Conservation (phyloP, 1,284 basidiomycete species). For the Austroboletus olivaceoglutinosus region DNA sequence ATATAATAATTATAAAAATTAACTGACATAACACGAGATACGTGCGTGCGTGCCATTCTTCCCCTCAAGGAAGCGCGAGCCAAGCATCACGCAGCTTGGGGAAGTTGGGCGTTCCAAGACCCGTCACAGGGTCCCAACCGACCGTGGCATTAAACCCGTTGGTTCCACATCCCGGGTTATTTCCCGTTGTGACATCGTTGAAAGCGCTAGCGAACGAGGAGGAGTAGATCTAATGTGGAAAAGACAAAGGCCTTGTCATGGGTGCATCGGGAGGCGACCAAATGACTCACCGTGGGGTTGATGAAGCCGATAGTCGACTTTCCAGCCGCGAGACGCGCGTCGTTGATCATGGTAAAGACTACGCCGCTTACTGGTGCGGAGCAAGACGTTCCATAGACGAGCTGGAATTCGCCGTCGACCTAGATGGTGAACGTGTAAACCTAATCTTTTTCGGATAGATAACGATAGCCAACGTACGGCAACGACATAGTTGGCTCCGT, state of each 20-base stretch:
- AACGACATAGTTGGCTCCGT: constrained; percentile 44
- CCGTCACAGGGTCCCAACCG: constrained; percentile 44
- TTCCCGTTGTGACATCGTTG: constrained; percentile 43
- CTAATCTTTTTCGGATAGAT: neutral
- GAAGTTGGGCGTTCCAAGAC: constrained; percentile 35
- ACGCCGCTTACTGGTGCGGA: constrained; percentile 40
- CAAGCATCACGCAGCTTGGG: constrained; percentile 20
- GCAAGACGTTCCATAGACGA: constrained; percentile 39
- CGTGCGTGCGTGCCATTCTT: neutral
- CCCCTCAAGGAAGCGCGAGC: constrained; percentile 19
- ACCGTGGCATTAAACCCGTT: constrained; percentile 31
- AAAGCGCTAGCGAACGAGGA: constrained; percentile 21
- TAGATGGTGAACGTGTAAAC: neutral
- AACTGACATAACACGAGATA: neutral
- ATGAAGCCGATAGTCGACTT: constrained; percentile 41
- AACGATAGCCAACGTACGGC: constrained; percentile 25
- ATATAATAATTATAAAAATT: neutral
- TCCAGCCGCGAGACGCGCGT: constrained; percentile 38
- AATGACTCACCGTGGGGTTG: constrained; percentile 29
- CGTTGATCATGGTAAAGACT: constrained; percentile 48
- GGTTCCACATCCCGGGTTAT: constrained; percentile 39
- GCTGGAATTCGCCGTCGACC: constrained; percentile 36
- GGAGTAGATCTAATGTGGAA: constrained; percentile 20
- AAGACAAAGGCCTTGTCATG: neutral
- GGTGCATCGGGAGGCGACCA: neutral